Percentiles rank a stretch among this genome's conserved stretches.
Conservation (phyloP, 176 grass and related monocot species). For the Elaeis guineensis region DNA sequence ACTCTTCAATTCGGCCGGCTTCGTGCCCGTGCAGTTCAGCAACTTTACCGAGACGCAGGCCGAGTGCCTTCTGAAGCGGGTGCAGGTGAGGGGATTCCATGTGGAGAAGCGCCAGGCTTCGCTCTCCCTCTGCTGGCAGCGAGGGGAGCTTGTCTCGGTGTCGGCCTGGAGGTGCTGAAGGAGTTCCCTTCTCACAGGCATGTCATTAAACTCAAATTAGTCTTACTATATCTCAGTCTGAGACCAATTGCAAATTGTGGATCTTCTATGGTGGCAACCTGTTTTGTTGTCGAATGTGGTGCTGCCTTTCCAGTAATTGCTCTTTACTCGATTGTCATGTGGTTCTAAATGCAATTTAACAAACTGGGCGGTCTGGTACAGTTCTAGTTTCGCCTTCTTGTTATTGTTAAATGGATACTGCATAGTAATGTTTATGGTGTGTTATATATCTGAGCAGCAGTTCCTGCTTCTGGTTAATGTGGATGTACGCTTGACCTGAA, state of each 20-base stretch:
- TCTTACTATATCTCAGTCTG: not conserved
- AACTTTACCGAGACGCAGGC: conserved; percentile 47
- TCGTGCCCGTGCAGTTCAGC: conserved; percentile 37
- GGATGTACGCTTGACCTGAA: no score
- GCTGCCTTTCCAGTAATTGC: not conserved
- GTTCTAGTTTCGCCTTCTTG: not conserved
- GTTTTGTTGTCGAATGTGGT: not conserved
- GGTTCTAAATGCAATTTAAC: not conserved
- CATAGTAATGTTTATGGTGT: conserved; percentile 1
- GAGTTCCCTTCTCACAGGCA: conserved; percentile 9
- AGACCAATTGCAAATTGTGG: not conserved
- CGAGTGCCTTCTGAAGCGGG: conserved; percentile 46
- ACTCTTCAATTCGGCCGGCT: conserved; percentile 29
- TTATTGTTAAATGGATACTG: not conserved
- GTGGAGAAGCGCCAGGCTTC: conserved; percentile 24
- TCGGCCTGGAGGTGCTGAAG: conserved; percentile 49
- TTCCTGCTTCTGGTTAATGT: no score
- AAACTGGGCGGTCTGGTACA: conserved; percentile 13
- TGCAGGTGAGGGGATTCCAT: conserved; percentile 35
- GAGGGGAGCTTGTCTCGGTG: conserved; percentile 34
- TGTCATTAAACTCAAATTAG: not conserved
- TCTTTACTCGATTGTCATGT: not conserved
- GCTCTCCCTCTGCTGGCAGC: conserved; percentile 44
- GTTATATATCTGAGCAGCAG: conserved; percentile 11
- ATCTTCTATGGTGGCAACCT: conserved; percentile 3